A percentile compares a stretch with the other conserved stretches of the same genome.
Conservation (phyloP, 345 rosid species). For the Populus ilicifolia region DNA sequence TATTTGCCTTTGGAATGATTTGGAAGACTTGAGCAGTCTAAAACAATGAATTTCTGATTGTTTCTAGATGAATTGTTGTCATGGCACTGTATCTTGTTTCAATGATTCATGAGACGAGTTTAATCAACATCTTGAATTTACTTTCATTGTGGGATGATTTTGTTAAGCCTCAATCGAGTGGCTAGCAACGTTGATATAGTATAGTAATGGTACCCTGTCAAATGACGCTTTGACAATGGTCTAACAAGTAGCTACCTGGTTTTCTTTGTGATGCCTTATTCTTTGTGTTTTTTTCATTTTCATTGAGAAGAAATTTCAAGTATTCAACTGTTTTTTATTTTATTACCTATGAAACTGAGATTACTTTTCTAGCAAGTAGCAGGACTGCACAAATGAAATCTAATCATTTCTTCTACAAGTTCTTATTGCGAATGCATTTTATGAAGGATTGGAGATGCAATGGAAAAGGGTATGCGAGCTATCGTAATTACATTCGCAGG, state of each 20-base stretch:
- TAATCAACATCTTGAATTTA: not conserved
- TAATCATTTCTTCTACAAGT: not conserved
- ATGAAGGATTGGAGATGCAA: slow-evolving; percentile 96
- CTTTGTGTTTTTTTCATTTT: not conserved
- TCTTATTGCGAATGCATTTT: not conserved
- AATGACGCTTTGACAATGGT: not conserved
- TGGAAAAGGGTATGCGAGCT: slow-evolving; percentile 79
- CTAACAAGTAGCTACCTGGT: not conserved
- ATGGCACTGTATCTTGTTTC: not conserved
- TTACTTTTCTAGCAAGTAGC: too few species aligned
- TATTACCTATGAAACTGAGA: too few species aligned
- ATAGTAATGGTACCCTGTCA: not conserved
- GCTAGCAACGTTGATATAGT: not conserved
- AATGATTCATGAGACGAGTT: not conserved
- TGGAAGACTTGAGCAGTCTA: not conserved
- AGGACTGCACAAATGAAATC: too few species aligned
- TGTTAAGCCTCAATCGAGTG: not conserved
- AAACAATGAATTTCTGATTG: not conserved
- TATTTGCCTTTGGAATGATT: not conserved
- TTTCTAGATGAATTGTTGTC: not conserved
- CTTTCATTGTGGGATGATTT: not conserved
- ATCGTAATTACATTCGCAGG: slow-evolving; percentile 75
- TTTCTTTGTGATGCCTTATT: not conserved
- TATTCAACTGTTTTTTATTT: too few species aligned
- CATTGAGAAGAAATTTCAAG: not conserved